Conservation (phyloP, 2,329 filamentous ascomycete species). For the Alternaria triticimaculans region DNA sequence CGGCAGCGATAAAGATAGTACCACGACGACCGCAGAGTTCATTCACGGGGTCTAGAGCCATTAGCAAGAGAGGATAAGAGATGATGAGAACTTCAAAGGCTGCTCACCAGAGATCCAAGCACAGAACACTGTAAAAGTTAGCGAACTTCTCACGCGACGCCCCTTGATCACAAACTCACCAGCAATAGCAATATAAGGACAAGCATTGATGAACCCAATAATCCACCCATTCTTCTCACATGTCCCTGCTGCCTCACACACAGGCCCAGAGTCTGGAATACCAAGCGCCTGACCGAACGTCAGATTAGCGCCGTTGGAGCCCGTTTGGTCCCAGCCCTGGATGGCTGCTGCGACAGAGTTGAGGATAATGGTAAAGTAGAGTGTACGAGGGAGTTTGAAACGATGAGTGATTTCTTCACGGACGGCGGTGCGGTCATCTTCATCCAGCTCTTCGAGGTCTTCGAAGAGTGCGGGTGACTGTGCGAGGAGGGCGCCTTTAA, state of each 20-base stretch:
- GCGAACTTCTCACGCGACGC: not conserved
- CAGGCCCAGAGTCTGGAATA: slow-evolving; percentile 33
- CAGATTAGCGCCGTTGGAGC: slow-evolving; percentile 60
- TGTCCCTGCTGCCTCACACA: slow-evolving; percentile 30
- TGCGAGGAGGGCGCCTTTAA: slow-evolving; percentile 68
- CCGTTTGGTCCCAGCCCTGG: slow-evolving; percentile 69
- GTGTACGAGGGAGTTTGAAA: slow-evolving; percentile 62
- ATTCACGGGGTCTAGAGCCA: slow-evolving; percentile 32
- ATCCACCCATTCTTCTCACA: slow-evolving; percentile 44
- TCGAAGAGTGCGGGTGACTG: slow-evolving; percentile 71
- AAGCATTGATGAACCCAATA: slow-evolving; percentile 42
- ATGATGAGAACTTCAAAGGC: not conserved
- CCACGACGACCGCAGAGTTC: slow-evolving; percentile 40
- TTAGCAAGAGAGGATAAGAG: not conserved
- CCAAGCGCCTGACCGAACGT: slow-evolving; percentile 58
- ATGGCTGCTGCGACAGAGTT: slow-evolving; percentile 75
- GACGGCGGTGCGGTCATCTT: slow-evolving; percentile 66
- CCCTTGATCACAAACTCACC: not conserved
- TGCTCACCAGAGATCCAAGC: slow-evolving; percentile 28
- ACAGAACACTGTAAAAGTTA: slow-evolving; percentile 20
- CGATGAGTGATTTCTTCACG: slow-evolving; percentile 68
- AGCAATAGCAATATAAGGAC: slow-evolving; percentile 40
- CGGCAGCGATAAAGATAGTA: slow-evolving; percentile 43
- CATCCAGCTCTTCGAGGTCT: slow-evolving; percentile 65
- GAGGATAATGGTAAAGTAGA: slow-evolving; percentile 71